Base-by-base conservation (phyloP, 2,329 filamentous ascomycete genomes). In the Phaeosphaeria sp. region DNA sequence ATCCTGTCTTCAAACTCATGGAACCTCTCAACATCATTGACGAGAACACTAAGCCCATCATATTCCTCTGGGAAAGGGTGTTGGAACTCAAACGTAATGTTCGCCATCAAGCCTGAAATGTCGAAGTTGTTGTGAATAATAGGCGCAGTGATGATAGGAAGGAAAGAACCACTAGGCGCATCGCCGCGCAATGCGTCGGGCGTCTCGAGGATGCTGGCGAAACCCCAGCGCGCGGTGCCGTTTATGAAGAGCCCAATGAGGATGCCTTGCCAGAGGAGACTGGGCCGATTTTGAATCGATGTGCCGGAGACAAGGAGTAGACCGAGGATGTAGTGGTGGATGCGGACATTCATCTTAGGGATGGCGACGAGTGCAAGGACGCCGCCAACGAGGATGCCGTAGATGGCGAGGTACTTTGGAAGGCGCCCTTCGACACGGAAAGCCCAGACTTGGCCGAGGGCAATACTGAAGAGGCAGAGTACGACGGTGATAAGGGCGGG, bases 251-350 rank as follows among this genome's bases (percentile, higher is more conserved):
- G 84, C 0, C 95, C 95, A 7, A 98, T 81, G 0, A 99, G 82
- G 1, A 99, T 81, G 11, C 95, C 95, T 76, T 98, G 94, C 71
- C 95, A 98, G 1, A 97, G 77, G 9, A 98, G 82, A 0, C 89
- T 89, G 0, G 92, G 90, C 0, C 95, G 87, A 6, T 91, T 98
- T 65, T 97, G 93, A 76, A 98, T 88, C 52, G 87, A 89, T 0
- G 95, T 98, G 0, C 93, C 95, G 0, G 93, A 92, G 5, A 98
- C 85, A 0, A 99, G 84, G 0, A 98, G 82, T 15, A 99, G 85
- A 1, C 89, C 93, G 4, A 98, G 83, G 63, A 98, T 91, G 74
- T 98, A 99, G 76, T 99, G 95, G 73, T 99, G 95, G 55, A 99
- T 93, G 33, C 95, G 89, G 50, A 99, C 83, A 60, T 88, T 90